These are phyloP conservation scores for Arxiozyma slooffiae DNA, from an alignment of 1,139 yeast genomes.

Conservation along the genomic window DNA sequence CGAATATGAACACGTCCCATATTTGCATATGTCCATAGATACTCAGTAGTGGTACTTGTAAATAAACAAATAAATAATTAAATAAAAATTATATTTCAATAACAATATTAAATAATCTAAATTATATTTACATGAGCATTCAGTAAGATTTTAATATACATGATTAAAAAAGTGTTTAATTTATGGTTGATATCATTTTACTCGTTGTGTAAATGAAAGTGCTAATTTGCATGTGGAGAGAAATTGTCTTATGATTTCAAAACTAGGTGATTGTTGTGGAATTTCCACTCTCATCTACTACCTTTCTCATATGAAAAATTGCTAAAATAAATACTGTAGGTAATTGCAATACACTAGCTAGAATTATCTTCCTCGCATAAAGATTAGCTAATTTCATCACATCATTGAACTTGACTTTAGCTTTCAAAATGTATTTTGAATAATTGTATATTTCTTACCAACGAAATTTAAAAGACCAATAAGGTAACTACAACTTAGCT, in stretches of 20 bases:
- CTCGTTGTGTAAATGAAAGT: neutral
- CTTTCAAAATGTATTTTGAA: slow-evolving; percentile 27
- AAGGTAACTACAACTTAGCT: slow-evolving; percentile 78
- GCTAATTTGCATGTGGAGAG: neutral
- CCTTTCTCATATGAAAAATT: slow-evolving; percentile 88
- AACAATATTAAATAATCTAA: no score
- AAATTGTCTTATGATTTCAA: neutral
- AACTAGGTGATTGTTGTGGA: slow-evolving; percentile 13
- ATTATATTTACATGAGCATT: neutral
- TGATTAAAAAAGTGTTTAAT: no score
- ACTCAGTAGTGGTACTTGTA: neutral
- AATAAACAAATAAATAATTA: no score
- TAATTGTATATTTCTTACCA: slow-evolving; percentile 56
- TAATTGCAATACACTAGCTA: slow-evolving; percentile 92
- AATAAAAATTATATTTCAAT: neutral
- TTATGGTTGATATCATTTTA: neutral
- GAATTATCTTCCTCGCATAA: slow-evolving; percentile 75
- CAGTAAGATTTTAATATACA: neutral
- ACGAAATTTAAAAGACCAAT: slow-evolving; percentile 78
- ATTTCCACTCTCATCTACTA: slow-evolving; percentile 85
- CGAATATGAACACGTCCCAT: no score
- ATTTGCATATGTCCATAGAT: neutral
- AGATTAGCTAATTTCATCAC: slow-evolving; percentile 50
- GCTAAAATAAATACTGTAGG: slow-evolving; percentile 86
- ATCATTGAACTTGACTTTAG: slow-evolving; percentile 39